phyloP scores from a whole-genome alignment of 495 filamentous ascomycete genomes.

The Penicillium goetzii region DNA sequence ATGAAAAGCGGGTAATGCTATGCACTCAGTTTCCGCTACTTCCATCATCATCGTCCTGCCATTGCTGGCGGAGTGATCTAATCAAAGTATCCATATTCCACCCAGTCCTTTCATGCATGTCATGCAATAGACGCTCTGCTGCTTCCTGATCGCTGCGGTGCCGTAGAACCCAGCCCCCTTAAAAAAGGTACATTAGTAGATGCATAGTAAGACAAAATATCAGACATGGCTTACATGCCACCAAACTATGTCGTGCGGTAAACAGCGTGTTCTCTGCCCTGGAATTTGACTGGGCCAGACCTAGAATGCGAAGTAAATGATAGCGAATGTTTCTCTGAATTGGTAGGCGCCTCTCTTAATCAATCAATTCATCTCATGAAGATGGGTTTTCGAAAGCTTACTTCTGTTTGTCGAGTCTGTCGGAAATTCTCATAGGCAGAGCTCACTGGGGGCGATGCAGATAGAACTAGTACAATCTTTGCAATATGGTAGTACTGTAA shows the following conservation, averaged over 20 bases:
- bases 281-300: conserved; percentile 35
- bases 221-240: conserved; percentile 30
- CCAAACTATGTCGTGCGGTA: conserved; percentile 37
- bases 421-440: conserved; percentile 30
- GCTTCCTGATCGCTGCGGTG: conserved; percentile 32
- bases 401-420: conserved; percentile 31
- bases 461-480: conserved; percentile 34
- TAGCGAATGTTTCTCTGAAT: conserved; percentile 30
- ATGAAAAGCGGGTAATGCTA: not conserved
- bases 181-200: conserved; percentile 1
- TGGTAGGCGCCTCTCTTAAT: not conserved
- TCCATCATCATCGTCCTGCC: conserved; percentile 29
- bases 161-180: conserved; percentile 39
- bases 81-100: conserved; percentile 37
- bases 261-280: conserved; percentile 38
- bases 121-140: conserved; percentile 29
- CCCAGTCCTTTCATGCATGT: conserved; percentile 36
- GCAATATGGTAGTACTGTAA: conserved; percentile 40
- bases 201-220: not conserved
- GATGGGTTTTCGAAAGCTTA: conserved; percentile 3
- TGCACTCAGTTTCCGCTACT: not conserved
- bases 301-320: conserved; percentile 33
- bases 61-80: conserved; percentile 29
- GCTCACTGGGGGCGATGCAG: conserved; percentile 18
- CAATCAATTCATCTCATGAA: not conserved